Evolutionary conservation across 208 protist genomes (phyloP), one percentile per base, ranked within the genome.

Genomic region (Leishmania martiniquensis): DNA sequence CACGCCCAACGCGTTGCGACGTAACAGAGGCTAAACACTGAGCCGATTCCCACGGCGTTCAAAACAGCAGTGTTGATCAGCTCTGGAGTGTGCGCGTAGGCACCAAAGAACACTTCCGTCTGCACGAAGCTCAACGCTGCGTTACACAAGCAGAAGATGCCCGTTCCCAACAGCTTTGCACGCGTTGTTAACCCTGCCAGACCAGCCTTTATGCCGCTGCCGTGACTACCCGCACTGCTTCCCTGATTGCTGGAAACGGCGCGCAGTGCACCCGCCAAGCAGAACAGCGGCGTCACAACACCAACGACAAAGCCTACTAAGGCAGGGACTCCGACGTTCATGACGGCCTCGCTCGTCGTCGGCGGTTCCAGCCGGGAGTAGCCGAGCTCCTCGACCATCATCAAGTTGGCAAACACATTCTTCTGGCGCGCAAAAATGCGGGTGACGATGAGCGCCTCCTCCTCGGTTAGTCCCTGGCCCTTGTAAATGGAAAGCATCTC

Each of bases 331-430:
- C 87, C 89, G 7, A 87, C 91, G 79, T 91, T 90, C 32, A 85
- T 75, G 52, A 93, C 20, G 0, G 87, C 86, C 85, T 97, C 91
- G n/a, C 69, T 52, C 39, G 81, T 78, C n/a, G 81, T 87, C 34
- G 91, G 91, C 49, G 92, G 91, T 74, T 91, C 87, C 34, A 97
- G 83, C 1, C 93, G 91, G 2, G 90, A 94, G 81, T 97, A 97
- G 71, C 97, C 97, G 15, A 99, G 92, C 80, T 99, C 95, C 83
- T 98, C 93, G 39, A 98, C 95, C 95, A 98, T 98, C 95, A 98
- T 98, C 44, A 98, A 76, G 65, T 97, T 95, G 22, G 97, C 94
- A 79, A 99, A 99, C 1, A 92, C 72, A 4, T 80, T 77, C 71
- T 89, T 91, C 45, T 98, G 78, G 82, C 95, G 92, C 3, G 93